Percentiles rank a stretch among this genome's conserved stretches.
Evolutionary conservation across 2,329 filamentous ascomycete species (phyloP).

Genomic region (Ceratocystis eucalypticola): DNA sequence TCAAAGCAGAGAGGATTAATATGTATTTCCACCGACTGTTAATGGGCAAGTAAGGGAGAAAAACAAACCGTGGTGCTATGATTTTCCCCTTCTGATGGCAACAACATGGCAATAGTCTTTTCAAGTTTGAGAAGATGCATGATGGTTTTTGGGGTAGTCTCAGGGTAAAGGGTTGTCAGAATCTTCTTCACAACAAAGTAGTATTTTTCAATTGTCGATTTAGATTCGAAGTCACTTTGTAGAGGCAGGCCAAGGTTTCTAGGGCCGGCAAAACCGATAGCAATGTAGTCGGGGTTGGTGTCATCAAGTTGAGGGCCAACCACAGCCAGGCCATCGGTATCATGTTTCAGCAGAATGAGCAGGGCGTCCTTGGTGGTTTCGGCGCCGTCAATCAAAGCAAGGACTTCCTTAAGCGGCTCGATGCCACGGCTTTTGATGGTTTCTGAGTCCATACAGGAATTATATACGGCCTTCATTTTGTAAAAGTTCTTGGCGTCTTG

Average conservation of each 20-base stretch:
- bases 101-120: constrained; percentile 44
- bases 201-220: constrained; percentile 40
- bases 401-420: constrained; percentile 41
- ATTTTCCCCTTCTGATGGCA: constrained; percentile 27
- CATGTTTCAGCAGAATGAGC: constrained; percentile 33
- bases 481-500: constrained; percentile 50
- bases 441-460: constrained; percentile 51
- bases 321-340: constrained; percentile 30
- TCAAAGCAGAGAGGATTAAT: too few species aligned
- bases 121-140: constrained; percentile 40
- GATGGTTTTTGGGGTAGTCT: constrained; percentile 30
- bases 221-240: constrained; percentile 46
- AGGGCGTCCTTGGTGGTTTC: constrained; percentile 31
- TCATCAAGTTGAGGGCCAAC: constrained; percentile 32
- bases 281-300: constrained; percentile 28
- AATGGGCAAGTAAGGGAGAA: too few species aligned
- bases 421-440: constrained; percentile 41
- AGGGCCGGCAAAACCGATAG: constrained; percentile 32
- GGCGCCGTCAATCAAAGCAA: constrained; percentile 35
- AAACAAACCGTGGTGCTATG: too few species aligned
- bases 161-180: constrained; percentile 26
- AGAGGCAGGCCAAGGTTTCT: constrained; percentile 45
- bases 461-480: constrained; percentile 50
- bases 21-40: too few species aligned
- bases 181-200: constrained; percentile 24